Evolutionary conservation across 2,329 filamentous ascomycete genomes (phyloP), one percentile per base, ranked within the genome.

Genomic region (Paraphaeosphaeria minitans): DNA sequence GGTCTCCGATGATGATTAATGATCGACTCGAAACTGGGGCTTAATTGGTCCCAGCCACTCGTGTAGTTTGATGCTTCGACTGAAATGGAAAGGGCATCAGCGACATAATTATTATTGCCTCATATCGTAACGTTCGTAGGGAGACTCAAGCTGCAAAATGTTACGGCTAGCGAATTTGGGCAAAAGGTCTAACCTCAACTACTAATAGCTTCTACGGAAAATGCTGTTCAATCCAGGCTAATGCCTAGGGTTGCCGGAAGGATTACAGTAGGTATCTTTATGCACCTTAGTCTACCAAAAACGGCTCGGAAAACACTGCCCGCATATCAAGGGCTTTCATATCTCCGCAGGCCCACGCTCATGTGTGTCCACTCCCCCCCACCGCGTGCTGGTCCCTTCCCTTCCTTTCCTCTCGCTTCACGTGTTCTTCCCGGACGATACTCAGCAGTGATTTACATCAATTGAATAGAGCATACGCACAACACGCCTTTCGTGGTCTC

Each of bases 241-340:
- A 16, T 46, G 43, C 43, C 22, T 49, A 29, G 29, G 5, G n/a
- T 19, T 14, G 27, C 46, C 29, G 9, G 13, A n/a, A 49, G 46
- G 46, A 49, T 35, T 49, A n/a, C n/a, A n/a, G n/a, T n/a, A n/a
- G n/a, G n/a, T n/a, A 35, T 35, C 16, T 48, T 49, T 7, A 49
- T 49, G 46, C 46, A 35, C 29, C 14, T 35, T 22, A n/a, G 16
- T 35, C 46, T 49, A 21, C 4, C 16, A 21, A 35, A 35, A 49
- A 16, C 46, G n/a, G 29, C n/a, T 10, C 14, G 8, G 22, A n/a
- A 49, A 7, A 29, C 43, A 46, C 22, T 46, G 43, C 22, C 22
- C n/a, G 29, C 37, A 46, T 29, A 27, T 16, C 6, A n/a, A 1
- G n/a, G 14, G 43, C 19, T 13, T n/a, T 43, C 43, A 4, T 29